Evolutionary conservation across 2,329 filamentous ascomycete species (phyloP).

Genomic region (Bipolaris zeicola): DNA sequence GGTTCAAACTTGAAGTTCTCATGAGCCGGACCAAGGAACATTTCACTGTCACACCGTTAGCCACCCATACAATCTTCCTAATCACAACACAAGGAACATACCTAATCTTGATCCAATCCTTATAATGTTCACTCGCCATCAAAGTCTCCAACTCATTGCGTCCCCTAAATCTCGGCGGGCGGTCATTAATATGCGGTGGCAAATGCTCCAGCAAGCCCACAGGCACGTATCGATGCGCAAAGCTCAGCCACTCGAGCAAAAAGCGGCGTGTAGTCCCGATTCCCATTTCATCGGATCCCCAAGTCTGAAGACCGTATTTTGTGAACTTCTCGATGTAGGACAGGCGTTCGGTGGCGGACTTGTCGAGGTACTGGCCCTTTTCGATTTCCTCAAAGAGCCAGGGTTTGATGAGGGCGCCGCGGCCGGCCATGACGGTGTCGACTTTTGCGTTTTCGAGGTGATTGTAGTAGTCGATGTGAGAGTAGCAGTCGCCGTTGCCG

Average conservation of each 20-base stretch:
- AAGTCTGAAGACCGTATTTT: slow-evolving; percentile 87
- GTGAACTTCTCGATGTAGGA: slow-evolving; percentile 86
- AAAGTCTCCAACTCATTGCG: slow-evolving; percentile 93
- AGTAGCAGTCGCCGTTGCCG: slow-evolving; percentile 96
- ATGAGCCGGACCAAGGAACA: slow-evolving; percentile 93
- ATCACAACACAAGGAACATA: slow-evolving; percentile 50
- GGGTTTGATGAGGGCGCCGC: slow-evolving; percentile 93
- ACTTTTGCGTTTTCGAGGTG: slow-evolving; percentile 79
- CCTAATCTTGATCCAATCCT: slow-evolving; percentile 99
- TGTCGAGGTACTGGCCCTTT: slow-evolving; percentile 91
- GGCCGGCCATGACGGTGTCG: slow-evolving; percentile 96
- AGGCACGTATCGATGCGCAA: slow-evolving; percentile 89
- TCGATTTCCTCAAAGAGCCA: slow-evolving; percentile 99
- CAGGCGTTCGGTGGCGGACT: slow-evolving; percentile 85
- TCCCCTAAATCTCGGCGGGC: slow-evolving; percentile 82
- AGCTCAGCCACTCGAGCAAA: slow-evolving; percentile 94
- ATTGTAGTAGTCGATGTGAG: slow-evolving; percentile 82
- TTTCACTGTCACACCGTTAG: slow-evolving; percentile 68
- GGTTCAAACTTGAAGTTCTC: slow-evolving; percentile 92
- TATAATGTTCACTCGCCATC: slow-evolving; percentile 86
- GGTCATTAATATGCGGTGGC: slow-evolving; percentile 85
- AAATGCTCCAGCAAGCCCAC: slow-evolving; percentile 86
- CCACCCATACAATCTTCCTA: background rate
- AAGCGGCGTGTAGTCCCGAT: slow-evolving; percentile 90
- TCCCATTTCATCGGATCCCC: slow-evolving; percentile 94